A percentile compares a stretch with the other conserved stretches of the same genome.
Evolutionary conservation across 1,284 basidiomycete genomes (phyloP).

Genomic region (Irpex lacteus): DNA sequence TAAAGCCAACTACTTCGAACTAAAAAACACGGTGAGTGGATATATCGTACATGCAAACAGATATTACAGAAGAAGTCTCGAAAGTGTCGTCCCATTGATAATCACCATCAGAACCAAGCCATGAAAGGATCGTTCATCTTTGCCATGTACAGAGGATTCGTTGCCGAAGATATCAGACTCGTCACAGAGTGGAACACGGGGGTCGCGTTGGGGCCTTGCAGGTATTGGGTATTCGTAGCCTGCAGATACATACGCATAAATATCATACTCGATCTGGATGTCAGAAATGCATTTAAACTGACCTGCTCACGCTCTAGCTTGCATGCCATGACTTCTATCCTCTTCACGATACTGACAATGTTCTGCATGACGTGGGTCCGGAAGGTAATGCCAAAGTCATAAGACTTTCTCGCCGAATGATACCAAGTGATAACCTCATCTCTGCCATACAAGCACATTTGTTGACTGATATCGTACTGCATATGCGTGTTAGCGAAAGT

Average conservation of each 20-base stretch:
- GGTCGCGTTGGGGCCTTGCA: conserved; percentile 35
- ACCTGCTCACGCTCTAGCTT: conserved; percentile 82
- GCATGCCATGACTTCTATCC: conserved; percentile 84
- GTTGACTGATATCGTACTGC: conserved; percentile 86
- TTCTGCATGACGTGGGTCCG: conserved; percentile 71
- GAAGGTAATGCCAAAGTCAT: conserved; percentile 59
- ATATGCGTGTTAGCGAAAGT: conserved; percentile 1
- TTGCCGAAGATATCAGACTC: conserved; percentile 77
- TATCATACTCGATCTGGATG: too few relatives aligned
- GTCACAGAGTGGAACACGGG: conserved; percentile 83
- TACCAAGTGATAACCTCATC: conserved; percentile 89
- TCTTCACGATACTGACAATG: conserved; percentile 80
- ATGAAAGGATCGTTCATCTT: conserved; percentile 81
- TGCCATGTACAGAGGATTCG: conserved; percentile 73
- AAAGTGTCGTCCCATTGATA: too few relatives aligned
- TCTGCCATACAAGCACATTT: conserved; percentile 85
- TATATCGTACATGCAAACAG: too few relatives aligned
- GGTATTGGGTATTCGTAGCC: conserved; percentile 27
- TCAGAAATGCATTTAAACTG: conserved; percentile 19
- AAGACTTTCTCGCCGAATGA: conserved; percentile 45
- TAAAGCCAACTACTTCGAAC: too few relatives aligned
- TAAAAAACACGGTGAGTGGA: too few relatives aligned
- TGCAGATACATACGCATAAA: conserved; percentile 9
- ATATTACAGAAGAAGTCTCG: too few relatives aligned
- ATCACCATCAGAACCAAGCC: conserved; percentile 71